Conservation (phyloP, 495 filamentous ascomycete genomes). For the Neurospora sp. region DNA sequence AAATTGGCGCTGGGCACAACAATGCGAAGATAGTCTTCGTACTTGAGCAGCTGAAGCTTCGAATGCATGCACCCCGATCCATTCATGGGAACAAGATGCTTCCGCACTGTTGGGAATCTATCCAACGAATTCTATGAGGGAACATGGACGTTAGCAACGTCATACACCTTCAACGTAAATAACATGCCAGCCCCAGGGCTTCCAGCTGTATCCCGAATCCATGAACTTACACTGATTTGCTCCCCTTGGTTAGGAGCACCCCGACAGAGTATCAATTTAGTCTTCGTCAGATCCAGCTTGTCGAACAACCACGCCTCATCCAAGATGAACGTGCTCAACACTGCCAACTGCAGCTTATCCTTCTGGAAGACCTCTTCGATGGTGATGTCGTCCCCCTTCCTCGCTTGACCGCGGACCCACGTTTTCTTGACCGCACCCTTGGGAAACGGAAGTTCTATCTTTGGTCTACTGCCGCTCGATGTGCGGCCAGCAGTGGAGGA, state of each 20-base stretch:
- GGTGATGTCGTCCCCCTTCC: constrained; percentile 64
- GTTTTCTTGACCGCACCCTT: constrained; percentile 75
- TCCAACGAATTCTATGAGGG: background rate
- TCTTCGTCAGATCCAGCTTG: constrained; percentile 29
- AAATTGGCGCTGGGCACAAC: constrained; percentile 77
- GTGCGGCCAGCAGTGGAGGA: background rate
- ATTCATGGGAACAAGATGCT: constrained; percentile 34
- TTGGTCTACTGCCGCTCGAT: background rate
- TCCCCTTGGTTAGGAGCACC: background rate
- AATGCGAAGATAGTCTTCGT: constrained; percentile 55
- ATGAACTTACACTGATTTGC: background rate
- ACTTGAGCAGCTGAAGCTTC: constrained; percentile 76
- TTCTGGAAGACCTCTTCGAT: constrained; percentile 83
- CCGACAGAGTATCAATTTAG: constrained; percentile 27
- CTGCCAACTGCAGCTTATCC: constrained; percentile 56
- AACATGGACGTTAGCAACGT: background rate
- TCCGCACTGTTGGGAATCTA: background rate
- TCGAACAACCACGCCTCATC: constrained; percentile 46
- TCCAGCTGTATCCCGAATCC: background rate
- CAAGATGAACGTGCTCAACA: constrained; percentile 83
- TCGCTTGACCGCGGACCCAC: constrained; percentile 47
- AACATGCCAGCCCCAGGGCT: background rate
- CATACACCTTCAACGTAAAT: no score
- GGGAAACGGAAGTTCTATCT: constrained; percentile 46
- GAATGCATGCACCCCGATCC: constrained; percentile 62